Evolutionary conservation across 208 protist species (phyloP).

Genomic region (Leishmania tarentolae): DNA sequence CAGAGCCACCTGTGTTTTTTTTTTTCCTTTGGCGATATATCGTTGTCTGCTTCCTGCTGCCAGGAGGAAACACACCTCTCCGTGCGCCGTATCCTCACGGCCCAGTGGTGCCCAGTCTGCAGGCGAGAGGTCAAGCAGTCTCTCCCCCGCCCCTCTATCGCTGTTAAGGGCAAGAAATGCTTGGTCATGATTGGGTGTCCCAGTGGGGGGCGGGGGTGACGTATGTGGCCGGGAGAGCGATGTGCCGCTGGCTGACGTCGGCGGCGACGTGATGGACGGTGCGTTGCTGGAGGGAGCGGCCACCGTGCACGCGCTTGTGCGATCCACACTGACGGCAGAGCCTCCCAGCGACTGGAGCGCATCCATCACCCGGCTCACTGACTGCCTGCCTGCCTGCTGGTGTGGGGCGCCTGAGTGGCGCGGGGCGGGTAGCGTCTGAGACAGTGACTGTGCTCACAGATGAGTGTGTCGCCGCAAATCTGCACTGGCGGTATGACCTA

Average conservation of each 20-base stretch:
- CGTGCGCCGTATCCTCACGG: background rate
- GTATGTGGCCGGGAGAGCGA: background rate
- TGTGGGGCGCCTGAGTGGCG: background rate
- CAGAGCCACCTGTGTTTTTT: background rate
- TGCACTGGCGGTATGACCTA: too few relatives aligned
- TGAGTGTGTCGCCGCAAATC: too few relatives aligned
- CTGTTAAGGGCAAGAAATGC: constrained; percentile 56
- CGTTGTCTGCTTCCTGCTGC: background rate
- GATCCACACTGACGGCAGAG: too few relatives aligned
- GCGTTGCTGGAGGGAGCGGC: background rate
- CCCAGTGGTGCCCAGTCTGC: background rate
- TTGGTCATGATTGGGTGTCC: background rate
- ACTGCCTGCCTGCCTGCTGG: too few relatives aligned
- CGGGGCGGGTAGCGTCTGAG: too few relatives aligned
- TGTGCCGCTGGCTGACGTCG: background rate
- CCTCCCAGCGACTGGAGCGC: too few relatives aligned
- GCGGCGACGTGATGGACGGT: background rate
- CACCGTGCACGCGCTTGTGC: too few relatives aligned
- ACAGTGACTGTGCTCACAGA: too few relatives aligned
- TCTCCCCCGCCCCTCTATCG: background rate
- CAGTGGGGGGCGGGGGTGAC: too few relatives aligned
- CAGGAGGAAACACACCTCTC: background rate
- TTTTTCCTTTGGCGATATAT: too few relatives aligned
- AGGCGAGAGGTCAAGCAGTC: background rate
- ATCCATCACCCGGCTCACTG: too few relatives aligned